Evolutionary conservation across 1,284 basidiomycete genomes (phyloP), one percentile per base, ranked within the genome.

Genomic region (Erythrobasidium hasegawianum): DNA sequence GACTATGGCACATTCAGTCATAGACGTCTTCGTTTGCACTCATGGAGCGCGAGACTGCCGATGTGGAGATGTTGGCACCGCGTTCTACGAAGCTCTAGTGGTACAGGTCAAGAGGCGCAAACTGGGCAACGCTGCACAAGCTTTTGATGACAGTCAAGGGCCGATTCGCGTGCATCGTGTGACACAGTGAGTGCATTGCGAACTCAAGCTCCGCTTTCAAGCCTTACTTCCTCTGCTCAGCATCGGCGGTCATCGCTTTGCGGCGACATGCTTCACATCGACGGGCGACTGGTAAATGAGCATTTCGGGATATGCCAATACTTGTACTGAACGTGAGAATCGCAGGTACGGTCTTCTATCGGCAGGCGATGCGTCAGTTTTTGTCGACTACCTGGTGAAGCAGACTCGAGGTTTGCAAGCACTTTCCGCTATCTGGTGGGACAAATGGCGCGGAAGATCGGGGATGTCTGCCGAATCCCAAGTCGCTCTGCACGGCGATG

Each of bases 41-140:
- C 78, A 78, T 49, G 74, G 74, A 24, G 68, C 69, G 0, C 69
- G 77, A 14, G 78, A 78, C 54, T 78, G 78, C 61, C 73, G 76
- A 2, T 78, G 78, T 57, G 76, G 75, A 20, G 74, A 78, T 22
- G 72, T 75, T 1, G 78, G 78, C 14, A 69, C 69, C 7, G 72
- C 73, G 3, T 68, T 78, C 13, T 71, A 71, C 50, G 62, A 75
- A 1, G 70, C 73, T 0, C 61, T 78, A 10, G 62, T 72, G 3
- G 40, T 59, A 1, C 71, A 75, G 40, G 68, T 73, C 0, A 61
- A 70, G 57, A 66, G 73, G 39, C 65, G 77, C 41, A 68, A 71
- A 26, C 55, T 72, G 7, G 71, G 70, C 4, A 13, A 65, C 29
- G 54, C 62, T 27, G 55, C 62, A 18, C 26, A 52, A 16, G 45